These are phyloP conservation scores for Trichophyton mentagrophytes DNA, from an alignment of 2,329 filamentous ascomycete genomes.

Conservation along the genomic window DNA sequence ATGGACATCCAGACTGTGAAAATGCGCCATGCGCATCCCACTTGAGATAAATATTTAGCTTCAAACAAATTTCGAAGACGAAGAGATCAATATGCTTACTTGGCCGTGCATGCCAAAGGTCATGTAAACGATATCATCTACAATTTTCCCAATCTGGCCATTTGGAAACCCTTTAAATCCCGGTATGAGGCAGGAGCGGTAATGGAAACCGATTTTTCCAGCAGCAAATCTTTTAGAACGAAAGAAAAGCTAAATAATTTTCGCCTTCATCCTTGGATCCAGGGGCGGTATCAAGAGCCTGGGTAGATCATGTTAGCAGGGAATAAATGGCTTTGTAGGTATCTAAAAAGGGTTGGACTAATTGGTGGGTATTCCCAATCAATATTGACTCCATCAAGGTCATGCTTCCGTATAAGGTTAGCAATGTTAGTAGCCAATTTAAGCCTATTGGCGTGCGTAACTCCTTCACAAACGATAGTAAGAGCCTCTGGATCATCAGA, in stretches of 20 bases:
- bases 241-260: constrained; percentile 24
- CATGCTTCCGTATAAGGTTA: constrained; percentile 29
- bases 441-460: constrained; percentile 26
- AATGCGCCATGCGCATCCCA: not conserved
- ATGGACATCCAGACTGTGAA: constrained; percentile 14
- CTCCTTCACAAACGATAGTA: constrained; percentile 26
- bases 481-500: constrained; percentile 28
- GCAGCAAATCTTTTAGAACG: constrained; percentile 10
- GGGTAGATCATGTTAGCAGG: constrained; percentile 13
- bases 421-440: constrained; percentile 28
- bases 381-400: constrained; percentile 30
- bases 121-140: constrained; percentile 27
- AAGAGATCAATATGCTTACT: not conserved
- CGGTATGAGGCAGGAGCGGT: constrained; percentile 20
- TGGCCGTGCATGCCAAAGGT: constrained; percentile 25
- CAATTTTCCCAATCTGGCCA: constrained; percentile 16
- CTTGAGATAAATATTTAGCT: not conserved
- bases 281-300: constrained; percentile 16
- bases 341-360: not conserved
- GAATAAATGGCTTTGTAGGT: not conserved
- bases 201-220: constrained; percentile 16
- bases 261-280: constrained; percentile 18
- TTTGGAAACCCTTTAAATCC: constrained; percentile 20
- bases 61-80: not conserved
- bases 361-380: constrained; percentile 29